These are phyloP conservation scores for Claviceps spartinae DNA, from an alignment of 2,329 filamentous ascomycete genomes.

Conservation along the genomic window DNA sequence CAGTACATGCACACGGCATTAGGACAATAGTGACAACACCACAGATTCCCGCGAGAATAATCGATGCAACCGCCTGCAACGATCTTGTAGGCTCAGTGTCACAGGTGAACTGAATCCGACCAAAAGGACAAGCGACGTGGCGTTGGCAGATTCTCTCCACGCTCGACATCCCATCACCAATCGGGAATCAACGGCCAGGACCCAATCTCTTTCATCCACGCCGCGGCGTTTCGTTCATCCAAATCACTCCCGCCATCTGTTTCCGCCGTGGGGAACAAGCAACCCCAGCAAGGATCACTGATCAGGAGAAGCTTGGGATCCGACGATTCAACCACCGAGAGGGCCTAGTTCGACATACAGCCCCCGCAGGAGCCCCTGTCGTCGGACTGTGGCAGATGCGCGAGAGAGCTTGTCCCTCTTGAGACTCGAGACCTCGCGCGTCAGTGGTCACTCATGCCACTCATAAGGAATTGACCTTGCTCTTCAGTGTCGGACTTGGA, in stretches of 20 bases:
- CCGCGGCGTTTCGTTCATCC: not conserved
- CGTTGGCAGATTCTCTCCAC: not conserved
- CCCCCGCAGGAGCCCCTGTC: conserved; percentile 5
- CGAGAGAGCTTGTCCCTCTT: not conserved
- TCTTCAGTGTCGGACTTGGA: not conserved
- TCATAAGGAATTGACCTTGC: conserved; percentile 1
- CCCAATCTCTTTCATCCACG: not conserved
- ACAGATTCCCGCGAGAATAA: not conserved
- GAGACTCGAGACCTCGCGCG: conserved; percentile 1
- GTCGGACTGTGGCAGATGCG: not conserved
- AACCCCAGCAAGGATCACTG: not conserved
- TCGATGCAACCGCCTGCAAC: not conserved
- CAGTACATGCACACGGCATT: not conserved
- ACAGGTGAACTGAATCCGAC: too few species aligned
- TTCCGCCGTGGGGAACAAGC: not conserved
- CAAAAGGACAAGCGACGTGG: not conserved
- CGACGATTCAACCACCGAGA: not conserved
- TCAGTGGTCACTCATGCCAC: not conserved
- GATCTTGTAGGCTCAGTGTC: not conserved
- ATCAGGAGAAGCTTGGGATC: not conserved
- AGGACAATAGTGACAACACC: not conserved
- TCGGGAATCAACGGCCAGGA: conserved; percentile 1
- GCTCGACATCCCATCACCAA: conserved; percentile 1
- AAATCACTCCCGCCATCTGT: not conserved
- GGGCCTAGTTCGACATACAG: not conserved